phyloP scores from a whole-genome alignment of 257 asterid genomes.

The Osmanthus fragrans region DNA sequence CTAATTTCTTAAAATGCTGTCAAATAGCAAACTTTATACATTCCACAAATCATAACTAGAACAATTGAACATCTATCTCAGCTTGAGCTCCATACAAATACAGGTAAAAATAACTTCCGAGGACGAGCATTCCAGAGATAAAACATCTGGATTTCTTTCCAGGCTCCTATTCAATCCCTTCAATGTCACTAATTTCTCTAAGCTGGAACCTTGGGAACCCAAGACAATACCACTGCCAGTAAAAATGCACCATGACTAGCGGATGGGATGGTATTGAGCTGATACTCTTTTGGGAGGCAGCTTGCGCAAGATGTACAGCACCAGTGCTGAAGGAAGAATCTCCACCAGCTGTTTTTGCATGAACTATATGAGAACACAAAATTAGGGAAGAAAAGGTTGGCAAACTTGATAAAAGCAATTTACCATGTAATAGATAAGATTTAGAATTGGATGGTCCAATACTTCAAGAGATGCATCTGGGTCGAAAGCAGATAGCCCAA shows the following conservation, averaged over 20 bases:
- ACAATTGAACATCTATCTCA: slow-evolving; percentile 13
- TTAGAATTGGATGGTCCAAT: slow-evolving; percentile 76
- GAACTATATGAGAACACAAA: slow-evolving; percentile 19
- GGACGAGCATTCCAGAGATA: slow-evolving; percentile 40
- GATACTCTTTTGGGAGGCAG: slow-evolving; percentile 65
- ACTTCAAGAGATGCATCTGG: slow-evolving; percentile 76
- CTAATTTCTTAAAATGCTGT: background rate
- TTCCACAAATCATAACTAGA: slow-evolving; percentile 15
- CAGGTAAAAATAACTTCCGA: slow-evolving; percentile 22
- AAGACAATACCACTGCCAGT: slow-evolving; percentile 19
- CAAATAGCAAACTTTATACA: slow-evolving; percentile 21
- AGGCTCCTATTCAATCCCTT: slow-evolving; percentile 28
- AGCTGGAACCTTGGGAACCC: slow-evolving; percentile 9
- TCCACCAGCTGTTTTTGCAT: slow-evolving; percentile 65
- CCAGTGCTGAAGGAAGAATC: slow-evolving; percentile 68
- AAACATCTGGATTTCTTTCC: slow-evolving; percentile 37
- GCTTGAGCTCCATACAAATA: slow-evolving; percentile 23
- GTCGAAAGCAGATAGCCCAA: slow-evolving; percentile 77
- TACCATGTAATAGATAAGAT: slow-evolving; percentile 83
- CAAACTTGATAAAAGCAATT: slow-evolving; percentile 7
- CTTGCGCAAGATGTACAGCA: slow-evolving; percentile 69
- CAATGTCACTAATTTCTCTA: background rate
- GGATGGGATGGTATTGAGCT: slow-evolving; percentile 69
- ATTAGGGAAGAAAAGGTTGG: background rate
- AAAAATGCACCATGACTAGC: slow-evolving; percentile 19